Conservation (phyloP, 2,329 filamentous ascomycete species). For the Cladosporium sphaerospermum region DNA sequence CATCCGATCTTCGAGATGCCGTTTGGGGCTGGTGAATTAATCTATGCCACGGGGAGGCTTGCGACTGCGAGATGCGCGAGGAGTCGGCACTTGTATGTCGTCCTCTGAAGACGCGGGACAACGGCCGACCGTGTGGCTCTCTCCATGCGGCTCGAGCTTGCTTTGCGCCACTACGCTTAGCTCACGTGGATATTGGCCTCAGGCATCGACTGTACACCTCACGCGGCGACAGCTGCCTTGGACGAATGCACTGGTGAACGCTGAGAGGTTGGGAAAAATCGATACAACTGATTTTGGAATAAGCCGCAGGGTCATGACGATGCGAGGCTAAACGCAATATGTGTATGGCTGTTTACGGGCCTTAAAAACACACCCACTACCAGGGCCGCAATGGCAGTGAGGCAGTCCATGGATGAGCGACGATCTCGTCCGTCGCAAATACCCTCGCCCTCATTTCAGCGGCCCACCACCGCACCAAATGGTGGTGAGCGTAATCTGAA, state of each 20-base stretch:
- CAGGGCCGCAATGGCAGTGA: slow-evolving; percentile 12
- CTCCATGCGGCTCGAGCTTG: slow-evolving; percentile 2
- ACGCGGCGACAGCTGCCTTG: not conserved
- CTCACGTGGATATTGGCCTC: not conserved
- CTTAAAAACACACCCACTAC: too few species aligned
- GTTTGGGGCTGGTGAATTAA: not conserved
- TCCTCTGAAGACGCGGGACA: not conserved
- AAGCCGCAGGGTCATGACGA: too few species aligned
- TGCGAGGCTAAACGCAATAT: too few species aligned
- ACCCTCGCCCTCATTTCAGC: slow-evolving; percentile 7
- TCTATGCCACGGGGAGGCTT: not conserved
- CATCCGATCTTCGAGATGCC: not conserved
- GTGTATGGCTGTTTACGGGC: too few species aligned
- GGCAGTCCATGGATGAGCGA: slow-evolving; percentile 14
- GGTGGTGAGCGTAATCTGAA: slow-evolving; percentile 5
- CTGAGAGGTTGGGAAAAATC: too few species aligned
- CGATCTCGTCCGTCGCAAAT: slow-evolving; percentile 11
- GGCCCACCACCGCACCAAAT: slow-evolving; percentile 18
- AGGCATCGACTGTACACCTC: not conserved
- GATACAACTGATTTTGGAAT: too few species aligned
- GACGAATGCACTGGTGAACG: not conserved
- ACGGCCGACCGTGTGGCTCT: not conserved
- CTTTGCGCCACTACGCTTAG: not conserved
- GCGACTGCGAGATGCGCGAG: not conserved
- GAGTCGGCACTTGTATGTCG: not conserved